Percentiles rank a stretch among this genome's conserved stretches.
These are phyloP conservation scores for Mariannaea sp. DNA, from an alignment of 2,329 filamentous ascomycete species.

Conservation along the genomic window DNA sequence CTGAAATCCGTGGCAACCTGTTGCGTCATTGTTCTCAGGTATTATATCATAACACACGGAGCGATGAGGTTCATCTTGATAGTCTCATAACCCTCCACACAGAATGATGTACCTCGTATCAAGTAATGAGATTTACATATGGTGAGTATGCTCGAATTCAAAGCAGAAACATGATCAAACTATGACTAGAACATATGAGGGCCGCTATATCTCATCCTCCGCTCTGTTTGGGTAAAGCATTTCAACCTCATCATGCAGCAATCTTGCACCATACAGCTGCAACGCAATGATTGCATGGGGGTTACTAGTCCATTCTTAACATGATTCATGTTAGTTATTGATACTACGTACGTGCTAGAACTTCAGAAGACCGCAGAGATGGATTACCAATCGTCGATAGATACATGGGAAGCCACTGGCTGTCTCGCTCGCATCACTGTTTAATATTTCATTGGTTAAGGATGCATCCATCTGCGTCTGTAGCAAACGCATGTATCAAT, in stretches of 20 bases:
- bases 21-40: conserved; percentile 7
- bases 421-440: too few species aligned
- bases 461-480: too few species aligned
- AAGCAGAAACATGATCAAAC: too few species aligned
- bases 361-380: not conserved
- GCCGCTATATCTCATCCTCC: not conserved
- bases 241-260: conserved; percentile 11
- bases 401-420: not conserved
- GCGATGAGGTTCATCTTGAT: not conserved
- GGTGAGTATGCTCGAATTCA: too few species aligned
- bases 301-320: not conserved
- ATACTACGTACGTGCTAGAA: not conserved
- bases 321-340: conserved; percentile 12
- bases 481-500: too few species aligned
- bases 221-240: not conserved
- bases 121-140: too few species aligned
- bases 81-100: not conserved
- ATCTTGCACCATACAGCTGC: conserved; percentile 12
- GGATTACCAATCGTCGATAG: not conserved
- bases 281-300: not conserved
- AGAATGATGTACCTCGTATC: not conserved
- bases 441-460: too few species aligned
- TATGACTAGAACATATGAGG: not conserved
- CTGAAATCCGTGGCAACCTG: not conserved
- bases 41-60: not conserved